Conservation (phyloP, 495 filamentous ascomycete species). For the Trichoderma reesei region DNA sequence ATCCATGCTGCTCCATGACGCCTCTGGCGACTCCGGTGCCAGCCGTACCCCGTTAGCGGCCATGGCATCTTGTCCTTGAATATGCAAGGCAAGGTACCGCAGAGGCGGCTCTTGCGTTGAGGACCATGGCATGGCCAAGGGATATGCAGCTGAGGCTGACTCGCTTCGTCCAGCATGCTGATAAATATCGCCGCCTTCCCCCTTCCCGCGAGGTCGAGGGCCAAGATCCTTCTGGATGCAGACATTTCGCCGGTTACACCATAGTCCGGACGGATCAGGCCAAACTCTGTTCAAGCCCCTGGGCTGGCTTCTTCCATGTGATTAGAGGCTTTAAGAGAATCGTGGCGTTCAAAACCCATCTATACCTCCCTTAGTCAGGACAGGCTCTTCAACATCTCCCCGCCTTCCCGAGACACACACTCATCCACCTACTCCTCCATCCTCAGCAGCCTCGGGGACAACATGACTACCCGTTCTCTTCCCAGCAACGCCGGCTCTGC, state of each 20-base stretch:
- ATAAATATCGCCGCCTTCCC: background rate
- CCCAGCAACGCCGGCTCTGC: conserved; percentile 13
- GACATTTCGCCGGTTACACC: background rate
- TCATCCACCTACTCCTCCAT: background rate
- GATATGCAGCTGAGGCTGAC: background rate
- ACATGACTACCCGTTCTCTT: conserved; percentile 31
- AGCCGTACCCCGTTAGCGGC: background rate
- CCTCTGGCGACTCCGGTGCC: background rate
- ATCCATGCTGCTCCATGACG: background rate
- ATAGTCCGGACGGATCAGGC: background rate
- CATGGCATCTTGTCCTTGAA: background rate
- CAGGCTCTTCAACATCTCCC: background rate
- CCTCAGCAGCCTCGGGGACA: conserved; percentile 1
- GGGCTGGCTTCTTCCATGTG: background rate
- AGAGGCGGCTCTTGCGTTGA: background rate
- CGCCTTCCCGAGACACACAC: background rate
- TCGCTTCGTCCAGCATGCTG: background rate
- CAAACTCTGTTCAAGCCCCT: background rate
- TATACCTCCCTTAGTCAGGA: background rate
- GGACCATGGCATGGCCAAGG: background rate
- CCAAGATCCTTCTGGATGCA: background rate
- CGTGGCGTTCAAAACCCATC: background rate
- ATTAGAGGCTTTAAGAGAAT: background rate
- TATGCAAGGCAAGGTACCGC: background rate
- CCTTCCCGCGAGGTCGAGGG: background rate